Evolutionary conservation across 176 grass and related monocot species (phyloP), one percentile per base, ranked within the genome.

Genomic region (Triticum urartu): DNA sequence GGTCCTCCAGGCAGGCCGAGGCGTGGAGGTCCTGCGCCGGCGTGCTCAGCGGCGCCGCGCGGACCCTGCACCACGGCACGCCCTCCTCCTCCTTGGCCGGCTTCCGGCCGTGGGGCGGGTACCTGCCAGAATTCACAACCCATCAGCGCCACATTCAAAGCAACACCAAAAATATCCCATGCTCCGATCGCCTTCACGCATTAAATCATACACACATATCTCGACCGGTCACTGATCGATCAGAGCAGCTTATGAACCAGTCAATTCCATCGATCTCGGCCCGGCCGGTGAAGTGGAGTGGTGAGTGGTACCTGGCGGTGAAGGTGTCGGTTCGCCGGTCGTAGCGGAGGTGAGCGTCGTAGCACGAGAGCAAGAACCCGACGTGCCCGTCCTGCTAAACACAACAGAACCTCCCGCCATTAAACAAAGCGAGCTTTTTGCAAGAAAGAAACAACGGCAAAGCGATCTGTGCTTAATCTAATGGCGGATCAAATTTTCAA

Each of bases 291-390:
- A 34, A 34, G 33, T 34, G 34, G 25, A 64, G 11, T 28, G 43
- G 42, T 11, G 40, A 43, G 9, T 43, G 30, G 4, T 91, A 98
- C 95, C 95, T 95, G 14, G 95, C 95, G n/a, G 86, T 93, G 85
- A 98, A 98, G 77, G 91, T 95, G 86, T 95, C 68, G 4, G 89
- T 87, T 21, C 87, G 89, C 66, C 89, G 79, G 84, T 98, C 87
- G 81, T 95, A 98, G 43, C 89, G 89, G 69, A 98, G 91, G 78
- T 95, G 91, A 32, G 95, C 93, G 72, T 98, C 95, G 76, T 95
- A 98, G 89, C 95, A 93, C 0, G 95, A 98, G 7, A 98, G 88
- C 85, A 95, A 9, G 85, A 95, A 98, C 3, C 93, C 95, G 48
- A 93, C 87, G 74, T 98, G 89, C 43, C 93, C 95, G 63, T 98